Conservation (phyloP, 768 basidiomycete genomes). For the Lyophyllum atratum region DNA sequence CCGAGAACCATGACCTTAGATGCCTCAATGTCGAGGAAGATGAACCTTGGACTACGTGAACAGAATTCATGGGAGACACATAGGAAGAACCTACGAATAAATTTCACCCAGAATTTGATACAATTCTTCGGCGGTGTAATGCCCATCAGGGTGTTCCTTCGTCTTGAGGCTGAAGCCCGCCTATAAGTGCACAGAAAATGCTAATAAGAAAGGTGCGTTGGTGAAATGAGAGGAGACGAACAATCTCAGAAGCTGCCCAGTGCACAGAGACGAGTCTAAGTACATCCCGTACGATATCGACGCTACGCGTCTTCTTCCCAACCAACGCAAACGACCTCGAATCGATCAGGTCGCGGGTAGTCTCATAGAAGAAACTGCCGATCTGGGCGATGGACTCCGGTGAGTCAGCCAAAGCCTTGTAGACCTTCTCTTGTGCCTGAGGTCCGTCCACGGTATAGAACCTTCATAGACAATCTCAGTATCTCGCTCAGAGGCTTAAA, state of each 20-base stretch:
- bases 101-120: slow-evolving; percentile 68
- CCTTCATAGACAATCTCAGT: slow-evolving; percentile 32
- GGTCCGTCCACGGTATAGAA: slow-evolving; percentile 66
- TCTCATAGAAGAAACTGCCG: slow-evolving; percentile 64
- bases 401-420: slow-evolving; percentile 46
- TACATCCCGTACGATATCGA: slow-evolving; percentile 73
- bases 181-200: slow-evolving; percentile 42
- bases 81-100: slow-evolving; percentile 53
- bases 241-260: slow-evolving; percentile 73
- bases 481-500: neutral
- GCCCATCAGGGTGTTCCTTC: slow-evolving; percentile 50
- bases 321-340: slow-evolving; percentile 57
- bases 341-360: slow-evolving; percentile 59
- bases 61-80: neutral
- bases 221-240: slow-evolving; percentile 23
- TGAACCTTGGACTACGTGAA: slow-evolving; percentile 48
- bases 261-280: slow-evolving; percentile 63
- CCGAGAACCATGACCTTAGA: slow-evolving; percentile 58
- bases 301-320: slow-evolving; percentile 49
- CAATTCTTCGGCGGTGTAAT: slow-evolving; percentile 62
- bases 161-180: slow-evolving; percentile 74
- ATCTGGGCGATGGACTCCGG: slow-evolving; percentile 51
- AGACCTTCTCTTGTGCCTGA: slow-evolving; percentile 50
- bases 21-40: slow-evolving; percentile 74
- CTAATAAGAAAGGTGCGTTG: neutral